phyloP scores from a whole-genome alignment of 164 flowering plant species.

The Stephania cephalantha region DNA sequence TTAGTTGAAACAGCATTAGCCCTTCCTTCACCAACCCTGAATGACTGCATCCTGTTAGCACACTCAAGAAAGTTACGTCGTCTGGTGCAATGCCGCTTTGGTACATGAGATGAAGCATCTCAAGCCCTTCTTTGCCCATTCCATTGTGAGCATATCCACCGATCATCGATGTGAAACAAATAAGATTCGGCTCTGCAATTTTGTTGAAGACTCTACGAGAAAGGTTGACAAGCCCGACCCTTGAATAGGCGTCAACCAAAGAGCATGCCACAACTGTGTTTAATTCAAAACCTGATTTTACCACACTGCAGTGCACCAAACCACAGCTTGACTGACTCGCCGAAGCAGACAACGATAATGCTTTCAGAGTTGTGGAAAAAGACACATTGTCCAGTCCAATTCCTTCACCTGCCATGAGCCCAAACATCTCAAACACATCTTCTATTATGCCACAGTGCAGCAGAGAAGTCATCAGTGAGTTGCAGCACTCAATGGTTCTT shows the following conservation, averaged over 20 bases:
- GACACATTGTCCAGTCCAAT: constrained; percentile 53
- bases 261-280: constrained; percentile 49
- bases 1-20: constrained; percentile 35
- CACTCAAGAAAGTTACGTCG: constrained; percentile 54
- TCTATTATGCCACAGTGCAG: constrained; percentile 35
- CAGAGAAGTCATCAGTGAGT: constrained; percentile 60
- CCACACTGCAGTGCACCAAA: constrained; percentile 44
- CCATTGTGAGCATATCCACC: constrained; percentile 64
- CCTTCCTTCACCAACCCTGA: constrained; percentile 71
- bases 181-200: constrained; percentile 36
- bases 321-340: constrained; percentile 27
- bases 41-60: constrained; percentile 59
- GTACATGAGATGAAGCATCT: constrained; percentile 37
- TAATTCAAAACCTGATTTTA: constrained; percentile 49
- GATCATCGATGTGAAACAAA: constrained; percentile 64
- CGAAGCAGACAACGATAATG: constrained; percentile 32
- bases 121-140: constrained; percentile 48
- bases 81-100: constrained; percentile 52
- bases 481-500: constrained; percentile 47
- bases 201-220: constrained; percentile 38
- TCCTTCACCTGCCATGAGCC: constrained; percentile 56
- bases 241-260: constrained; percentile 63
- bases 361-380: constrained; percentile 54
- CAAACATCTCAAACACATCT: constrained; percentile 57
- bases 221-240: constrained; percentile 40